A percentile compares a stretch with the other conserved stretches of the same genome.
phyloP scores from a whole-genome alignment of 2,329 filamentous ascomycete genomes.

The Leptographium lundbergii region DNA sequence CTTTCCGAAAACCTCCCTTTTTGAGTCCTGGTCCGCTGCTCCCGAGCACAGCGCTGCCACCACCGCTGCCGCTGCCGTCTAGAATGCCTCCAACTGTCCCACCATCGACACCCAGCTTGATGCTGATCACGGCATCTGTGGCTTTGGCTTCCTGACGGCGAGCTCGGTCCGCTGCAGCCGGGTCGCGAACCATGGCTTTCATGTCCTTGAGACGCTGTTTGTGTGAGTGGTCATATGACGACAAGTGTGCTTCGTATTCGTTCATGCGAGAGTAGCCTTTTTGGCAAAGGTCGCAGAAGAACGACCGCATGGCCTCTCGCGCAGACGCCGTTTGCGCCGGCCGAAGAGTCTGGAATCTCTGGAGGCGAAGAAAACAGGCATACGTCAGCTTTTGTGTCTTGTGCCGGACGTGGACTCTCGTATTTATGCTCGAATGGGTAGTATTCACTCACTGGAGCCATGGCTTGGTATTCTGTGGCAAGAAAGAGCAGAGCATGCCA shows the following conservation, averaged over 20 bases:
- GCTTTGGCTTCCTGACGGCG: conserved; percentile 60
- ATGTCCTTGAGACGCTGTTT: conserved; percentile 81
- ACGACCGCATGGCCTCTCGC: conserved; percentile 64
- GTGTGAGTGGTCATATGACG: conserved; percentile 91
- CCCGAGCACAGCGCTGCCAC: conserved; percentile 13
- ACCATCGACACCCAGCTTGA: conserved; percentile 40
- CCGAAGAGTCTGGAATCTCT: conserved; percentile 46
- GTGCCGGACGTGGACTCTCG: too few relatives aligned
- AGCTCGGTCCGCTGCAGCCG: conserved; percentile 49
- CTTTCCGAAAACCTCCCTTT: conserved; percentile 66
- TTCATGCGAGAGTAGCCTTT: conserved; percentile 94
- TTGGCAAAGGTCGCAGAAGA: conserved; percentile 77
- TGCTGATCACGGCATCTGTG: conserved; percentile 49
- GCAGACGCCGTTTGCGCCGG: conserved; percentile 50
- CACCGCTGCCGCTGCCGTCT: conserved; percentile 15
- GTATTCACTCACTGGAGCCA: neutral
- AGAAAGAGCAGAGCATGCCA: too few relatives aligned
- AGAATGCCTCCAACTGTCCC: conserved; percentile 15
- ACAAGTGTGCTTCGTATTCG: conserved; percentile 89
- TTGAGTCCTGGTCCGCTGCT: conserved; percentile 31
- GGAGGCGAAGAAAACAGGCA: neutral
- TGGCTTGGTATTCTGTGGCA: neutral
- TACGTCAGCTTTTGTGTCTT: neutral
- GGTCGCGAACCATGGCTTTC: conserved; percentile 69
- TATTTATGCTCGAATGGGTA: neutral